A percentile compares a stretch with the other conserved stretches of the same genome.
Evolutionary conservation across 75 land plant species (phyloP).

Genomic region (Isoetes taiwanensis): DNA sequence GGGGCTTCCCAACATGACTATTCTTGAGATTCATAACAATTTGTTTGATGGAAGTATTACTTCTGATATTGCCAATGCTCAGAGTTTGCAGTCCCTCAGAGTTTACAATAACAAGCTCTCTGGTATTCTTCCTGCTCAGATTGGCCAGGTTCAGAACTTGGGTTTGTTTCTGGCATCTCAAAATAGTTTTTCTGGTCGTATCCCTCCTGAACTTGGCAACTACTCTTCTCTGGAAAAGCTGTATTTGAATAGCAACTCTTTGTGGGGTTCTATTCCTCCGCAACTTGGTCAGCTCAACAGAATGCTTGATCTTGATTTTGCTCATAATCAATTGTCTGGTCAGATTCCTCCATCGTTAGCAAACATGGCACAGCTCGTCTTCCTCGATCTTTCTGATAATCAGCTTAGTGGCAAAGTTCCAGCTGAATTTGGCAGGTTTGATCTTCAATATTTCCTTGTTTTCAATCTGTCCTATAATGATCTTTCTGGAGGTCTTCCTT

Average conservation of each 20-base stretch:
- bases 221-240: slow-evolving; percentile 25
- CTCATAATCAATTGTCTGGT: slow-evolving; percentile 36
- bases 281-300: slow-evolving; percentile 23
- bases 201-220: slow-evolving; percentile 35
- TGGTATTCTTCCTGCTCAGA: slow-evolving; percentile 38
- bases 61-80: too few relatives aligned
- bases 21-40: slow-evolving; percentile 40
- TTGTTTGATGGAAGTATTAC: too few relatives aligned
- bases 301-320: slow-evolving; percentile 36
- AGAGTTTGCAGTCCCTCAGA: too few relatives aligned
- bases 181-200: slow-evolving; percentile 35
- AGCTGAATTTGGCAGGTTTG: slow-evolving; percentile 23
- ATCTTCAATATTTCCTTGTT: too few relatives aligned
- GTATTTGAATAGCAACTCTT: slow-evolving; percentile 25
- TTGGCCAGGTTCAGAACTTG: slow-evolving; percentile 32
- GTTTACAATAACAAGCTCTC: slow-evolving; percentile 46
- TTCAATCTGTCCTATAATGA: too few relatives aligned
- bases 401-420: slow-evolving; percentile 30
- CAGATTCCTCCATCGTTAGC: slow-evolving; percentile 38
- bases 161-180: slow-evolving; percentile 19
- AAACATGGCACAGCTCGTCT: slow-evolving; percentile 16
- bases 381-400: slow-evolving; percentile 36
- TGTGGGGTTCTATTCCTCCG: slow-evolving; percentile 39
- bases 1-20: slow-evolving; percentile 40
- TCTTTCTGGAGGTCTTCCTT: too few relatives aligned